Conservation (phyloP, 129 eudicot genomes). For the Centella asiatica region DNA sequence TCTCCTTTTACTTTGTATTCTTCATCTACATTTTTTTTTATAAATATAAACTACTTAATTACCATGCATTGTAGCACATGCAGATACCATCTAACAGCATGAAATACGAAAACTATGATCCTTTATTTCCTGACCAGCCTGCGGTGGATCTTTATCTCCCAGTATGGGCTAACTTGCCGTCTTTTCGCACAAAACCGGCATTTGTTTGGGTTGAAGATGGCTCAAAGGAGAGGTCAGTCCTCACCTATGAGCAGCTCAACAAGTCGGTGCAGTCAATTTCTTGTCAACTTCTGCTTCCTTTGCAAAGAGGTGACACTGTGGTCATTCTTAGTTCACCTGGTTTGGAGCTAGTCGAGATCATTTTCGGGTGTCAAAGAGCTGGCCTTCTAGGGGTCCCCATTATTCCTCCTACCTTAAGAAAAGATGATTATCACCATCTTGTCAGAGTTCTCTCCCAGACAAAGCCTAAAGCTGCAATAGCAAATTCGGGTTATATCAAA, state of each 20-base stretch:
- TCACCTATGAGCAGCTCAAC: conserved; percentile 61
- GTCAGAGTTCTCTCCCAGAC: conserved; percentile 60
- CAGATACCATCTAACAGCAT: conserved; percentile 14
- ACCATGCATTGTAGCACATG: not conserved
- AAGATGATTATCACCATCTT: conserved; percentile 46
- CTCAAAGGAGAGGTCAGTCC: conserved; percentile 21
- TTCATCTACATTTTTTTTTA: not conserved
- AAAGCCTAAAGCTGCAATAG: conserved; percentile 57
- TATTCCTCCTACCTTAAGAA: conserved; percentile 45
- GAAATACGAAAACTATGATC: conserved; percentile 64
- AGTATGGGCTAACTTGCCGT: conserved; percentile 55
- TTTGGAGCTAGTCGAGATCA: conserved; percentile 51
- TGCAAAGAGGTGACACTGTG: conserved; percentile 44
- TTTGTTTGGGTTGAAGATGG: conserved; percentile 67
- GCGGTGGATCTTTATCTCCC: conserved; percentile 82
- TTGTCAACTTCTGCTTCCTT: conserved; percentile 24
- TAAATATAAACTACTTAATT: conserved; percentile 2
- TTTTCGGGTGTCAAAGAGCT: conserved; percentile 68
- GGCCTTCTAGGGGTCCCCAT: conserved; percentile 56
- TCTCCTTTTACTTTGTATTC: not conserved
- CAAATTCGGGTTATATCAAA: conserved; percentile 22
- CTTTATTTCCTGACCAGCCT: conserved; percentile 66
- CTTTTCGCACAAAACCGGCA: conserved; percentile 61
- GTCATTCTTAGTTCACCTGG: conserved; percentile 58
- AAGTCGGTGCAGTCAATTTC: conserved; percentile 40